phyloP scores from a whole-genome alignment of 2,329 filamentous ascomycete species.

The Penicillium janthinellum region DNA sequence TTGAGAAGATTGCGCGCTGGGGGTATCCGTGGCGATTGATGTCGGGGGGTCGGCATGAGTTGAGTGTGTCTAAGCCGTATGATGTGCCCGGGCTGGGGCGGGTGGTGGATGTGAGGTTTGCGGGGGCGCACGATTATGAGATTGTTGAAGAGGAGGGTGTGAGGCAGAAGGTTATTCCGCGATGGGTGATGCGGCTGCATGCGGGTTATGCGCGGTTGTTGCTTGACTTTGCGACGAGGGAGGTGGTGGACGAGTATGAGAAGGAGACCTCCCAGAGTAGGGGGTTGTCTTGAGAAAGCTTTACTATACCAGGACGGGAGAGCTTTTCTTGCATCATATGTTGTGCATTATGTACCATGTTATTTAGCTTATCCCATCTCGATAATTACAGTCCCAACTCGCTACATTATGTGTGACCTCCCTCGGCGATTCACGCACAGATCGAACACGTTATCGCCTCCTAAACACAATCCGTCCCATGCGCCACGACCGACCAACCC shows the following conservation, averaged over 20 bases:
- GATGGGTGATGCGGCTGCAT: slow-evolving; percentile 28
- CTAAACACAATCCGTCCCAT: slow-evolving; percentile 15
- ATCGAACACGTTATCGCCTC: neutral
- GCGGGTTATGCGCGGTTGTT: slow-evolving; percentile 31
- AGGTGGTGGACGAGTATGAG: slow-evolving; percentile 10
- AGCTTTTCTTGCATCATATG: too few species aligned
- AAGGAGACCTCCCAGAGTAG: neutral
- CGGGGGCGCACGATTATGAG: slow-evolving; percentile 33
- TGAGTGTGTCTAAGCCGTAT: slow-evolving; percentile 31
- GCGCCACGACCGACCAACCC: slow-evolving; percentile 26
- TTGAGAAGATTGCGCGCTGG: slow-evolving; percentile 30
- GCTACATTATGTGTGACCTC: neutral
- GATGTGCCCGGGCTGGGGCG: slow-evolving; percentile 8
- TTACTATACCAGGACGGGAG: too few species aligned
- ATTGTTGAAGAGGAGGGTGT: slow-evolving; percentile 22
- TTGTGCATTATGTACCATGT: neutral
- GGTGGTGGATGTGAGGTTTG: slow-evolving; percentile 32
- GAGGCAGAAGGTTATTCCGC: slow-evolving; percentile 29
- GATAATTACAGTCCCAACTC: neutral
- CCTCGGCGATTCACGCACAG: neutral
- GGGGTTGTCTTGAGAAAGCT: neutral
- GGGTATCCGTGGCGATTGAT: slow-evolving; percentile 34
- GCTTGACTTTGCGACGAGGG: slow-evolving; percentile 26
- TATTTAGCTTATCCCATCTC: neutral
- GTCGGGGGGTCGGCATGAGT: slow-evolving; percentile 30